These are phyloP conservation scores for Leptographium galeiforme DNA, from an alignment of 2,329 filamentous ascomycete species.

Conservation along the genomic window DNA sequence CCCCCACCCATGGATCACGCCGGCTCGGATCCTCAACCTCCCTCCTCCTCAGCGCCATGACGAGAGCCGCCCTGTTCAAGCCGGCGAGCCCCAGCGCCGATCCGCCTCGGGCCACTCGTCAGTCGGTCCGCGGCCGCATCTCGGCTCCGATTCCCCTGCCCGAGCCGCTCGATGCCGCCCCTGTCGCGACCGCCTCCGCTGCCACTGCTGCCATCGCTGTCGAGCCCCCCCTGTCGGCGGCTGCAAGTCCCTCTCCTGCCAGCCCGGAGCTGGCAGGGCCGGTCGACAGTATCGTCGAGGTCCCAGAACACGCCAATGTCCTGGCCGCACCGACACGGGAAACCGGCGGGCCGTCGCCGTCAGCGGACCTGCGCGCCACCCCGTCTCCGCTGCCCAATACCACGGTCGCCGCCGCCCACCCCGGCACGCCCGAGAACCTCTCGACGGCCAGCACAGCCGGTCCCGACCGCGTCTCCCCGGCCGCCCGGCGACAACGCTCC, in stretches of 20 bases:
- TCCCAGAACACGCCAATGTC: no score
- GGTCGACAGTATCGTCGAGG: no score
- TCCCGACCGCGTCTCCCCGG: conserved; percentile 4
- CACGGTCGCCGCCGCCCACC: not conserved
- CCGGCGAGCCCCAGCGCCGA: conserved; percentile 21
- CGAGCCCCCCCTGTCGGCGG: no score
- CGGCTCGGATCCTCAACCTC: not conserved
- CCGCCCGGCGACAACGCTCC: conserved; percentile 15
- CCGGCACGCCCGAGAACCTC: not conserved
- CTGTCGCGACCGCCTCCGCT: not conserved
- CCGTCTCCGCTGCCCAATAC: no score
- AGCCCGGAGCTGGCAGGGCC: no score
- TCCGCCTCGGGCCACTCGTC: conserved; percentile 26
- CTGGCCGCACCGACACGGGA: no score
- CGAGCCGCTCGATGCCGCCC: conserved; percentile 19
- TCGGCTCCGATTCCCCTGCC: conserved; percentile 47
- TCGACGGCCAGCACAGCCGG: not conserved
- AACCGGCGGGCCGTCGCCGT: no score
- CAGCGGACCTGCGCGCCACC: no score
- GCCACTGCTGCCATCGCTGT: not conserved
- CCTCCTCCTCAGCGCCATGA: conserved; percentile 3
- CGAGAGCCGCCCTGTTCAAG: conserved; percentile 27
- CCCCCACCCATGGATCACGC: not conserved
- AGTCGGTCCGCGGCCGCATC: conserved; percentile 44
- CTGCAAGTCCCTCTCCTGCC: no score